These are phyloP conservation scores for Solanum megistacrolobum DNA, from an alignment of 257 asterid species.

Conservation along the genomic window DNA sequence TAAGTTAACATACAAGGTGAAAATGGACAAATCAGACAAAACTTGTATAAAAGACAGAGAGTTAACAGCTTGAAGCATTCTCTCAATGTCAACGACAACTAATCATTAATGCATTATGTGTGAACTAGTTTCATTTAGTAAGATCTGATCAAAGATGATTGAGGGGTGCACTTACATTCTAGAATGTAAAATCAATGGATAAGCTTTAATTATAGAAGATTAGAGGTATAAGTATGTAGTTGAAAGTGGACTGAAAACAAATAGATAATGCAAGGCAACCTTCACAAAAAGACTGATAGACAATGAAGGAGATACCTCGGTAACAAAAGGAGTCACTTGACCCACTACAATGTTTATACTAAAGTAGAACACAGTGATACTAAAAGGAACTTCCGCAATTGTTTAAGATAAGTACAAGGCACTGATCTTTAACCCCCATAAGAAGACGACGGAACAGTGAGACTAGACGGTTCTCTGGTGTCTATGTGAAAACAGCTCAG, in stretches of 20 bases:
- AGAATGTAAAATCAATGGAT: background rate
- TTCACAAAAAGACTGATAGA: background rate
- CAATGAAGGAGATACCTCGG: background rate
- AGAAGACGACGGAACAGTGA: background rate
- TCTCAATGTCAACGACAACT: background rate
- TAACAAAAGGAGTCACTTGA: background rate
- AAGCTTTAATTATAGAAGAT: background rate
- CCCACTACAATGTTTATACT: background rate
- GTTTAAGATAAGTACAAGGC: background rate
- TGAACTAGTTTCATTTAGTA: background rate
- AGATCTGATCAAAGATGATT: background rate
- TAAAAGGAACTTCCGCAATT: background rate
- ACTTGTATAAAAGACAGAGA: background rate
- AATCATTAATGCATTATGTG: background rate
- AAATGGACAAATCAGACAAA: background rate
- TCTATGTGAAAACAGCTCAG: background rate
- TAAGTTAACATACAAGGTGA: background rate
- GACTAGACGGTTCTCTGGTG: background rate
- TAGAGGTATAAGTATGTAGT: background rate
- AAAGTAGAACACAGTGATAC: background rate
- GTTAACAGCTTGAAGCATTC: background rate
- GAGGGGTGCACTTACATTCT: background rate
- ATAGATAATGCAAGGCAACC: background rate
- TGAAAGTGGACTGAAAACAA: background rate
- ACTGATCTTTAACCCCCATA: background rate